Evolutionary conservation across 169 alveolate species (phyloP).

Genomic region (Plasmodium adleri): DNA sequence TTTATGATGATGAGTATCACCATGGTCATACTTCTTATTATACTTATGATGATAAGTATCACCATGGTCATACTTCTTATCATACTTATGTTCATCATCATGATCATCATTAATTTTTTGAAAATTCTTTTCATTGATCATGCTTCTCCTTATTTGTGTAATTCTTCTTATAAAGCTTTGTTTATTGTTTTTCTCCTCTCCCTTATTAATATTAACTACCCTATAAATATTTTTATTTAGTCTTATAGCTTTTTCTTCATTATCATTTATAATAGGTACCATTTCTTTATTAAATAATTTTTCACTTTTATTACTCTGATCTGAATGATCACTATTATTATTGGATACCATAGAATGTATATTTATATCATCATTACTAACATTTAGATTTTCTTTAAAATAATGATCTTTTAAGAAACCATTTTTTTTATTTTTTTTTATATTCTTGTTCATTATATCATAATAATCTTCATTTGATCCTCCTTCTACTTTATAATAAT

Average conservation of each 20-base stretch:
- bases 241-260: slow-evolving; percentile 51
- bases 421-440: neutral
- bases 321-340: neutral
- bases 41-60: neutral
- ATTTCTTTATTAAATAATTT: neutral
- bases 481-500: neutral
- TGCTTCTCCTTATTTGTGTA: slow-evolving; percentile 39
- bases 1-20: no score
- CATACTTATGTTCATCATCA: no score
- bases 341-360: neutral
- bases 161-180: slow-evolving; percentile 43
- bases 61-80: neutral
- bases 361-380: neutral
- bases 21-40: neutral
- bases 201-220: slow-evolving; percentile 25
- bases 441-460: neutral
- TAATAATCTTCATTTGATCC: neutral
- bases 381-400: neutral
- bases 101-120: slow-evolving; percentile 1
- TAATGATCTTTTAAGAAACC: neutral
- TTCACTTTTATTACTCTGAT: neutral
- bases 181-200: slow-evolving; percentile 12
- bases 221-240: slow-evolving; percentile 47
- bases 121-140: slow-evolving; percentile 29
- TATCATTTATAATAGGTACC: neutral